These are phyloP conservation scores for Phoma sp. DNA, from an alignment of 2,329 filamentous ascomycete genomes.

Conservation along the genomic window DNA sequence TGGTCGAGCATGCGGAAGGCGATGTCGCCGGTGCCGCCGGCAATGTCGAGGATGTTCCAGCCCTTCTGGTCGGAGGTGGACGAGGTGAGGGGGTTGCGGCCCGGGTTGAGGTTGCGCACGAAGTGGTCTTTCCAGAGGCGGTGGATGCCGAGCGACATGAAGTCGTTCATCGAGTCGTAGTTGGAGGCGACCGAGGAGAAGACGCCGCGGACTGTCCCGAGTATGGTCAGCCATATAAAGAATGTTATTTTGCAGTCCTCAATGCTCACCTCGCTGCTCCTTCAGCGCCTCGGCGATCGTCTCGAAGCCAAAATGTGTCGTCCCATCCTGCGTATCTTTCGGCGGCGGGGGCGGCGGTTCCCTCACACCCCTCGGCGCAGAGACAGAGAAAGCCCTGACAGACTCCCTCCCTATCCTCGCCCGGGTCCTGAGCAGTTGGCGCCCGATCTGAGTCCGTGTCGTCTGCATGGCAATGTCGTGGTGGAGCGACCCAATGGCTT, in stretches of 20 bases:
- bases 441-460: slow-evolving; percentile 32
- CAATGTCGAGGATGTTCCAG: slow-evolving; percentile 89
- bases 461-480: slow-evolving; percentile 34
- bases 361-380: slow-evolving; percentile 39
- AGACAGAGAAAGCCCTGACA: slow-evolving; percentile 60
- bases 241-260: background rate
- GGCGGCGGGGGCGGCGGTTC: slow-evolving; percentile 47
- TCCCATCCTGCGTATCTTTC: slow-evolving; percentile 49
- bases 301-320: slow-evolving; percentile 91
- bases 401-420: slow-evolving; percentile 32
- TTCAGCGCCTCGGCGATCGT: slow-evolving; percentile 84
- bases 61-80: slow-evolving; percentile 44
- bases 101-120: slow-evolving; percentile 87
- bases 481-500: slow-evolving; percentile 22
- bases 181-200: slow-evolving; percentile 94
- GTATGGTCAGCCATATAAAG: too few species aligned
- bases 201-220: slow-evolving; percentile 73
- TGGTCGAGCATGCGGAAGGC: slow-evolving; percentile 95
- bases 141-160: slow-evolving; percentile 98
- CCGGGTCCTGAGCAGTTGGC: slow-evolving; percentile 38
- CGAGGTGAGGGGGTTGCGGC: slow-evolving; percentile 56
- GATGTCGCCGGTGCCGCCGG: slow-evolving; percentile 96
- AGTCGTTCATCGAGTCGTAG: slow-evolving; percentile 98
- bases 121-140: slow-evolving; percentile 98
- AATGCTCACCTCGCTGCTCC: slow-evolving; percentile 62